Conservation (phyloP, 148 eudicot species). For the Chenopodium berlandieri region DNA sequence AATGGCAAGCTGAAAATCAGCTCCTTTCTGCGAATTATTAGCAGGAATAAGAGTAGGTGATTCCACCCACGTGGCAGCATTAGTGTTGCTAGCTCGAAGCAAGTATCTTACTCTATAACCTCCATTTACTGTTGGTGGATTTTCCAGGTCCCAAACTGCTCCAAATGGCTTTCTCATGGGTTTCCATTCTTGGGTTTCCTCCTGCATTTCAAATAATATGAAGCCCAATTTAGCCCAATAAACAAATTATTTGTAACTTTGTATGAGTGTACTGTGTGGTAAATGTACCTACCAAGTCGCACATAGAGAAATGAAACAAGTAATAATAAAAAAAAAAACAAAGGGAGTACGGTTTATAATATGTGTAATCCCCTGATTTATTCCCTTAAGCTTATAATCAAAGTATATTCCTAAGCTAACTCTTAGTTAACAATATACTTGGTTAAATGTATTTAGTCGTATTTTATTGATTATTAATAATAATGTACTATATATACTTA, state of each 20-base stretch:
- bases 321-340: too few species aligned
- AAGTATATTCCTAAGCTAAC: too few species aligned
- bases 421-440: too few species aligned
- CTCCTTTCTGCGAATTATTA: constrained; percentile 11
- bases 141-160: constrained; percentile 59
- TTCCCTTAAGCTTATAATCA: too few species aligned
- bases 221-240: constrained; percentile 1
- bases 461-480: too few species aligned
- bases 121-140: constrained; percentile 43
- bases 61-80: constrained; percentile 20
- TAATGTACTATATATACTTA: too few species aligned
- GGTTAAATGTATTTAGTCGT: too few species aligned
- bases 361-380: too few species aligned
- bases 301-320: too few species aligned
- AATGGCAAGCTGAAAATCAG: constrained; percentile 10
- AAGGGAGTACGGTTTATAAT: too few species aligned
- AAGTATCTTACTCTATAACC: constrained; percentile 7
- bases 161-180: constrained; percentile 47
- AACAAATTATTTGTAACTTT: not conserved
- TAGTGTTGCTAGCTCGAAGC: constrained; percentile 5
- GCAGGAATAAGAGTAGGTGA: constrained; percentile 4
- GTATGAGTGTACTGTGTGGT: not conserved
- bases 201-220: constrained; percentile 25
- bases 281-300: not conserved
- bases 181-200: constrained; percentile 49